These are phyloP conservation scores for Acanthamoeba healyi DNA, from an alignment of 208 protist species.

Conservation along the genomic window DNA sequence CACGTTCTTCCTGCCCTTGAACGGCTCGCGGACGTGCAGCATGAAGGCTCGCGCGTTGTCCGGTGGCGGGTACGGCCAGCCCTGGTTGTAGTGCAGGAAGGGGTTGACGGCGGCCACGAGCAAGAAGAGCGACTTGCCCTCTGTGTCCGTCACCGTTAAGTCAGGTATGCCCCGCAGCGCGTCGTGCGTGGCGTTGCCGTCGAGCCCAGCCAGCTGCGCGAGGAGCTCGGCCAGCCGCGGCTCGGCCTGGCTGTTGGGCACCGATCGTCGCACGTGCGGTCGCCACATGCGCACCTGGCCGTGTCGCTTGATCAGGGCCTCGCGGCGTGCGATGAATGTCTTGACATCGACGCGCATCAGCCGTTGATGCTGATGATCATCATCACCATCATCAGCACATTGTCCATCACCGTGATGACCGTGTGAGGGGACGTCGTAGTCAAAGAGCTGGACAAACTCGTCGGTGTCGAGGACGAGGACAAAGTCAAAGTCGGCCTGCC, in stretches of 20 bases:
- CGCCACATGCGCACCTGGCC: background rate
- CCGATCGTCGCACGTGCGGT: background rate
- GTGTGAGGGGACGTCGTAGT: background rate
- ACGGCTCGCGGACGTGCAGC: constrained; percentile 25
- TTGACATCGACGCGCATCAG: background rate
- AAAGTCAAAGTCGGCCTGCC: constrained; percentile 49
- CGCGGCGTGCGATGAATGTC: background rate
- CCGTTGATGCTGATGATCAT: no score
- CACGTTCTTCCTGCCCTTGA: background rate
- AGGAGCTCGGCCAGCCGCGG: background rate
- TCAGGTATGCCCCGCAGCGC: background rate
- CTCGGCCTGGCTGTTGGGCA: background rate
- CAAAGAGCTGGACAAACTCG: constrained; percentile 32
- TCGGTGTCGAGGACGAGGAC: background rate
- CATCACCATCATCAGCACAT: no score
- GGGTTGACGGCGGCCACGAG: background rate
- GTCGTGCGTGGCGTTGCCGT: background rate
- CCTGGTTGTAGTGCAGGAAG: constrained; percentile 25
- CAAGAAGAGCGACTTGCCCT: background rate
- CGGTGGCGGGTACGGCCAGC: background rate
- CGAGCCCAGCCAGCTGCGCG: background rate
- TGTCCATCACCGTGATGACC: no score
- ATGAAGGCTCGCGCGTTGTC: background rate
- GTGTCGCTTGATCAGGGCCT: background rate
- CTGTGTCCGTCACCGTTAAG: background rate